phyloP scores from a whole-genome alignment of 257 asterid genomes.

The Echites panduratus region DNA sequence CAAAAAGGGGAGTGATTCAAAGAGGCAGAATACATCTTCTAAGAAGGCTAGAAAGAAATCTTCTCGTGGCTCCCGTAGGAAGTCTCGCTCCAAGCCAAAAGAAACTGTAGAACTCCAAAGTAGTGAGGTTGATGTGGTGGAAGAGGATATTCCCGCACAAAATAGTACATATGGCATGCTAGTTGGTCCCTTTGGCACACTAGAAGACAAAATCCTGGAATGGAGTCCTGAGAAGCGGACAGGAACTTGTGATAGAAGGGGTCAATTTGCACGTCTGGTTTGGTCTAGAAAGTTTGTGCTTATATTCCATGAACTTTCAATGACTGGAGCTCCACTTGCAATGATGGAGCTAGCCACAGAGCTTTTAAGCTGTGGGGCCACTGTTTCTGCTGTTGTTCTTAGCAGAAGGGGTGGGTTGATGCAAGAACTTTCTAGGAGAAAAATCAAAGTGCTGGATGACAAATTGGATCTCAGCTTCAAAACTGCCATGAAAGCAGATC shows the following conservation, averaged over 20 bases:
- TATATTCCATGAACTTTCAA: constrained; percentile 87
- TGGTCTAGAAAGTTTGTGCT: constrained; percentile 96
- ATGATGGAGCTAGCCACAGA: constrained; percentile 98
- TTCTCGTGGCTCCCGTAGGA: constrained; percentile 48
- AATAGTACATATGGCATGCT: constrained; percentile 75
- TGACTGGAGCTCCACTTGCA: constrained; percentile 99
- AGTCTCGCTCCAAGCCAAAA: constrained; percentile 38
- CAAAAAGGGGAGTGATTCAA: constrained; percentile 33
- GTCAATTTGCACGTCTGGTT: constrained; percentile 93
- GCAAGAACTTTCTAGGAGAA: constrained; percentile 78
- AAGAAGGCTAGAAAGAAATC: constrained; percentile 54
- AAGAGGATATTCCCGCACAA: constrained; percentile 66
- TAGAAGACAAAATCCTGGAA: constrained; percentile 75
- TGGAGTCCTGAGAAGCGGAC: constrained; percentile 88
- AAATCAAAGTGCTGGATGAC: constrained; percentile 83
- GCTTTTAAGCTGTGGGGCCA: constrained; percentile 95
- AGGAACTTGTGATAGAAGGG: constrained; percentile 91
- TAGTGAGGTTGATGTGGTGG: constrained; percentile 39
- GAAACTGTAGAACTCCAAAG: constrained; percentile 32
- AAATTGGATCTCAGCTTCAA: constrained; percentile 77
- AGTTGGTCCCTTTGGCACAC: constrained; percentile 87
- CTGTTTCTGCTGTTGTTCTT: constrained; percentile 71
- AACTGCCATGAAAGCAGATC: constrained; percentile 89
- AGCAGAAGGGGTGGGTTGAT: constrained; percentile 83
- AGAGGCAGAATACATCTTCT: constrained; percentile 20